A percentile compares a stretch with the other conserved stretches of the same genome.
Evolutionary conservation across 495 filamentous ascomycete genomes (phyloP).

Genomic region (Daldinia grandis): DNA sequence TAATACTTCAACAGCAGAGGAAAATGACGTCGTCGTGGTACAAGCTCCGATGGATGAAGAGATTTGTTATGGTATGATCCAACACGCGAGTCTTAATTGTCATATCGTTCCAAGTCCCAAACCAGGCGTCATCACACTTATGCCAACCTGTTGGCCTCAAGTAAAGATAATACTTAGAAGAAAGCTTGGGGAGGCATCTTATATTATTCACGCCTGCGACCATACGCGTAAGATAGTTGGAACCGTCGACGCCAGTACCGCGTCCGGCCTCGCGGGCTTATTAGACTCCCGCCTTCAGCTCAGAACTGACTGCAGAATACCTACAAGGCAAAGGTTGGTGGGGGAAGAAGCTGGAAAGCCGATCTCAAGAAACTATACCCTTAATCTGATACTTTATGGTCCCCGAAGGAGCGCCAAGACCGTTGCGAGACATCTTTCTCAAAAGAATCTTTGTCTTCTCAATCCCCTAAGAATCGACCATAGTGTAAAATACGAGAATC

Average conservation of each 20-base stretch:
- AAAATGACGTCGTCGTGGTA: constrained; percentile 63
- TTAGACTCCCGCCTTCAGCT: constrained; percentile 70
- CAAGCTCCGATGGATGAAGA: constrained; percentile 61
- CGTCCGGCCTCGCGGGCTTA: constrained; percentile 71
- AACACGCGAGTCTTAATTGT: constrained; percentile 72
- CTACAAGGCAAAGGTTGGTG: constrained; percentile 63
- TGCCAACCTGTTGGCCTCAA: constrained; percentile 68
- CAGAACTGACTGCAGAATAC: constrained; percentile 71
- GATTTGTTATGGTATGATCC: constrained; percentile 86
- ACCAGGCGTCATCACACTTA: constrained; percentile 61
- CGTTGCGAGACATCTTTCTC: constrained; percentile 72
- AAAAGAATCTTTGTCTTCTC: constrained; percentile 70
- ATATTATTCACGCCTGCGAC: constrained; percentile 74
- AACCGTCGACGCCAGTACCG: constrained; percentile 72
- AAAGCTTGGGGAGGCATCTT: constrained; percentile 57
- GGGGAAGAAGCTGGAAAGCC: constrained; percentile 61
- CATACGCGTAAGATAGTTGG: constrained; percentile 75
- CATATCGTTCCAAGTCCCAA: constrained; percentile 70
- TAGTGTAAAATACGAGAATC: constrained; percentile 73
- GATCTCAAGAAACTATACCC: constrained; percentile 62
- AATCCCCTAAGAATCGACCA: constrained; percentile 69
- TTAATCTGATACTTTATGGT: constrained; percentile 82
- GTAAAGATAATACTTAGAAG: constrained; percentile 75
- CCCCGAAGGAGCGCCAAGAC: constrained; percentile 67
- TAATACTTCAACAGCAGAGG: constrained; percentile 49